Conservation (phyloP, 1,284 basidiomycete species). For the Neonothopanus nambi region DNA sequence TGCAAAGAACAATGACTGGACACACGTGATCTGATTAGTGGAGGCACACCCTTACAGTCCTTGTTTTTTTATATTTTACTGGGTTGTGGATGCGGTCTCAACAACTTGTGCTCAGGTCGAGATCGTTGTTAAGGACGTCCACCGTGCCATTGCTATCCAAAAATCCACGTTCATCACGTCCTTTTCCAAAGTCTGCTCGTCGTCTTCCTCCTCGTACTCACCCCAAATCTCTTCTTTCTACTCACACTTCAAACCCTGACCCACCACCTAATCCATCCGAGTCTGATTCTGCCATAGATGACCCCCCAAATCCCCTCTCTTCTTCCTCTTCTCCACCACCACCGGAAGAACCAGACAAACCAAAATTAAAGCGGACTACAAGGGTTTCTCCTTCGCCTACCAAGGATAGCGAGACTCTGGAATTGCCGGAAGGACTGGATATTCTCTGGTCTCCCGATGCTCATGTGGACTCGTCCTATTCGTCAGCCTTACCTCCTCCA, state of each 20-base stretch:
- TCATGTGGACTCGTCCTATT: constrained; percentile 21
- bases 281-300: constrained; percentile 19
- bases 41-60: no score
- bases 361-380: constrained; percentile 35
- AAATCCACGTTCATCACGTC: constrained; percentile 33
- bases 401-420: constrained; percentile 40
- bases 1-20: no score
- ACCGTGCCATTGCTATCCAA: constrained; percentile 32
- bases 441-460: constrained; percentile 65
- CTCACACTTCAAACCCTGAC: constrained; percentile 11
- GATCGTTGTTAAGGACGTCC: constrained; percentile 44
- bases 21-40: no score
- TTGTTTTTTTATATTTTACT: no score
- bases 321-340: constrained; percentile 15
- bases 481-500: constrained; percentile 44
- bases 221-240: constrained; percentile 12
- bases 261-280: constrained; percentile 18
- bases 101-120: constrained; percentile 51
- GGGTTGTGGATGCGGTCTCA: constrained; percentile 59
- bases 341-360: constrained; percentile 45
- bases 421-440: constrained; percentile 55
- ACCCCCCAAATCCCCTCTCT: constrained; percentile 21
- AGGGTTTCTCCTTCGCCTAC: constrained; percentile 30
- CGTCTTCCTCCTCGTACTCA: constrained; percentile 12
- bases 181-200: constrained; percentile 34